Conservation (phyloP, 2,329 filamentous ascomycete genomes). For the Metarhizium rileyi region DNA sequence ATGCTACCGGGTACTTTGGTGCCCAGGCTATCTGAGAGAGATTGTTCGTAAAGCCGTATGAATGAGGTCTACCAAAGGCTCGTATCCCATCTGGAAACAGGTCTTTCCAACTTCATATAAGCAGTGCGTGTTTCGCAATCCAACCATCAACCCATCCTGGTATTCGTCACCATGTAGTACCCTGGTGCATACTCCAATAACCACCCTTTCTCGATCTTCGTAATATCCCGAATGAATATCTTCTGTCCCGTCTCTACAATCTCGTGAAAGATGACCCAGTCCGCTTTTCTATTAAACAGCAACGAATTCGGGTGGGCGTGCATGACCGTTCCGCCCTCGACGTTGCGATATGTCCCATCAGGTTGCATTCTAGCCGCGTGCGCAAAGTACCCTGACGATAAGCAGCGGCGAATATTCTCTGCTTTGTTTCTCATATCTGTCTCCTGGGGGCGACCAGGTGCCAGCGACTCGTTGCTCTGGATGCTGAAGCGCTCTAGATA, state of each 20-base stretch:
- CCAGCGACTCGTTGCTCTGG: conserved; percentile 53
- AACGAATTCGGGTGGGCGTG: conserved; percentile 86
- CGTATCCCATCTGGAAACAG: not conserved
- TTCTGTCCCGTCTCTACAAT: conserved; percentile 83
- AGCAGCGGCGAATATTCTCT: conserved; percentile 72
- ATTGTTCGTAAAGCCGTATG: too few relatives aligned
- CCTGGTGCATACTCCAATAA: conserved; percentile 78
- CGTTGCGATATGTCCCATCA: conserved; percentile 80
- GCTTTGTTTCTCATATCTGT: conserved; percentile 32
- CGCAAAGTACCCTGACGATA: conserved; percentile 85
- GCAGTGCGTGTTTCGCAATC: not conserved
- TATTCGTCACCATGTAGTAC: conserved; percentile 57
- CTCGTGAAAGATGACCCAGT: conserved; percentile 95
- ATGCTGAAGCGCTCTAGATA: conserved; percentile 83
- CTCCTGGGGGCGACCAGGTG: conserved; percentile 19
- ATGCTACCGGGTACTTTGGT: too few relatives aligned
- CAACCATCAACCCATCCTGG: not conserved
- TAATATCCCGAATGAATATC: conserved; percentile 82
- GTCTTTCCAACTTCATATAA: not conserved
- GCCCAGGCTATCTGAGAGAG: too few relatives aligned
- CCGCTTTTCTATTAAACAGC: conserved; percentile 93
- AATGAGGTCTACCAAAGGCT: too few relatives aligned
- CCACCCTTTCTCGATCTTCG: conserved; percentile 91
- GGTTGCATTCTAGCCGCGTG: conserved; percentile 90
- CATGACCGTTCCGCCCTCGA: conserved; percentile 68